Evolutionary conservation across 805 yeast species (phyloP).

Genomic region (Yamadazyma insecticola): DNA sequence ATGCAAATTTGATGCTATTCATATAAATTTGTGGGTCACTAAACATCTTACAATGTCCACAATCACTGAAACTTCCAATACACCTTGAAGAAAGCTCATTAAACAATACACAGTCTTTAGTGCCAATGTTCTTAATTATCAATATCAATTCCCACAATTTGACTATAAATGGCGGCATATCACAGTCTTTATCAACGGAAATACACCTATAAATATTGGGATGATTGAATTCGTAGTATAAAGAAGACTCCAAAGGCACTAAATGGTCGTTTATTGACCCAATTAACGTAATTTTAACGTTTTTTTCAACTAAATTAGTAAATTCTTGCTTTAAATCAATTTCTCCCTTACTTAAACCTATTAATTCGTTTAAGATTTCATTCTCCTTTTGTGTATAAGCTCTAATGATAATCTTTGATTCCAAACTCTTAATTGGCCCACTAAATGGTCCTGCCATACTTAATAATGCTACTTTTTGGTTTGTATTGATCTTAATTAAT

Average conservation of each 20-base stretch:
- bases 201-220: conserved; percentile 33
- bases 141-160: conserved; percentile 23
- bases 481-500: conserved; percentile 3
- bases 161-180: conserved; percentile 24
- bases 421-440: conserved; percentile 31
- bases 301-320: conserved; percentile 15
- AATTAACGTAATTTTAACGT: conserved; percentile 30
- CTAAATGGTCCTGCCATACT: conserved; percentile 29
- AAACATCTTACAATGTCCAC: conserved; percentile 26
- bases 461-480: conserved; percentile 26
- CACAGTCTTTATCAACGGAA: conserved; percentile 13
- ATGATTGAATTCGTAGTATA: conserved; percentile 26
- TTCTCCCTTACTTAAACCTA: conserved; percentile 25
- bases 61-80: conserved; percentile 17
- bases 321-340: conserved; percentile 14
- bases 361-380: conserved; percentile 30
- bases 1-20: conserved; percentile 24
- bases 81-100: conserved; percentile 26
- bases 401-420: conserved; percentile 31
- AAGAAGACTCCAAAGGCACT: conserved; percentile 30
- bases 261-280: conserved; percentile 33
- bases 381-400: conserved; percentile 35
- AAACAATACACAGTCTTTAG: conserved; percentile 25
- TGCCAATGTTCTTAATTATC: conserved; percentile 33
- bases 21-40: conserved; percentile 21